Percentiles rank a stretch among this genome's conserved stretches.
phyloP scores from a whole-genome alignment of 805 yeast genomes.

The Yarrowia hollandica region DNA sequence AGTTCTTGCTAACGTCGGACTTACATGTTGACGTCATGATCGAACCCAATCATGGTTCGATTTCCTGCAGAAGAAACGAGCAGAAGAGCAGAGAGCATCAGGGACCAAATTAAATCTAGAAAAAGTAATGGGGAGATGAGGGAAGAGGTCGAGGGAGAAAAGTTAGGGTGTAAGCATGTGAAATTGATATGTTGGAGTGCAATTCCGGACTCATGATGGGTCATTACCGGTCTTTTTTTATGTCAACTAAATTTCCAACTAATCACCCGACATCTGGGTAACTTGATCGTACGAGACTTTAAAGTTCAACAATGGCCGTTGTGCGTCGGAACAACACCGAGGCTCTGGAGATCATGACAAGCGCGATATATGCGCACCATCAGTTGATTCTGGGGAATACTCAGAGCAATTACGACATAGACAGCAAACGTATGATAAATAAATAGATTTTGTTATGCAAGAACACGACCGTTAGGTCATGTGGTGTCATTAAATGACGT shows the following conservation, averaged over 20 bases:
- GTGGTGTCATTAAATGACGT: too few species aligned
- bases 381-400: not conserved
- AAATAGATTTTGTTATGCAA: conserved; percentile 6
- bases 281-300: too few species aligned
- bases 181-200: too few species aligned
- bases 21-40: conserved; percentile 1
- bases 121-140: too few species aligned
- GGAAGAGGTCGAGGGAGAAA: too few species aligned
- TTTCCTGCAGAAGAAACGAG: not conserved
- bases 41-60: not conserved
- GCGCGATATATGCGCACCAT: conserved; percentile 11
- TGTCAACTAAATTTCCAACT: too few species aligned
- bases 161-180: too few species aligned
- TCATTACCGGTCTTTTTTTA: too few species aligned
- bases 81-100: not conserved
- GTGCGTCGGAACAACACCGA: not conserved
- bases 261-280: too few species aligned
- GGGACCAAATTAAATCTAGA: not conserved
- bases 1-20: not conserved
- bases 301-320: too few species aligned
- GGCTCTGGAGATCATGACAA: not conserved
- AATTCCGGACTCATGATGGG: too few species aligned
- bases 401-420: not conserved
- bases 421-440: conserved; percentile 12
- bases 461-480: too few species aligned